Percentiles rank a stretch among this genome's conserved stretches.
Evolutionary conservation across 78 protist genomes (phyloP).

Genomic region (slime mould (Dictyostelium discoideum)): DNA sequence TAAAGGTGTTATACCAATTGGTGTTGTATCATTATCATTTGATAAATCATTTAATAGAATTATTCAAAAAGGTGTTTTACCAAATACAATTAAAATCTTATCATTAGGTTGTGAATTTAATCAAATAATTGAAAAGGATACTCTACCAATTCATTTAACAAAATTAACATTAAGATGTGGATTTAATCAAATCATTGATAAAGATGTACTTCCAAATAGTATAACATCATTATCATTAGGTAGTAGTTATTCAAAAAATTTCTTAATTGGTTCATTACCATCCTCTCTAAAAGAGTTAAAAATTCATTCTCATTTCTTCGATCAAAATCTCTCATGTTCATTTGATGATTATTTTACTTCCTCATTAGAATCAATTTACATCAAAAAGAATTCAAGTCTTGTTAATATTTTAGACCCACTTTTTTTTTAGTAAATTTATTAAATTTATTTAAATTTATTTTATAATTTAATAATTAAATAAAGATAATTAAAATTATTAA

Average conservation of each 20-base stretch:
- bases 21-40: background rate
- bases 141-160: too few species aligned
- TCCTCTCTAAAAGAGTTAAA: background rate
- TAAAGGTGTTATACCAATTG: background rate
- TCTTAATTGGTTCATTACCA: background rate
- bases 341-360: background rate
- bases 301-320: background rate
- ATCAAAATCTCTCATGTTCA: background rate
- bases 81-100: background rate
- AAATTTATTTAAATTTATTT: background rate
- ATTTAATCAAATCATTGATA: background rate
- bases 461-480: too few species aligned
- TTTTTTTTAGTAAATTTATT: background rate
- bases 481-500: too few species aligned
- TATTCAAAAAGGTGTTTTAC: background rate
- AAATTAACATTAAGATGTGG: background rate
- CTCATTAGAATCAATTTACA: background rate
- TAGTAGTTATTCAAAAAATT: too few species aligned
- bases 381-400: background rate
- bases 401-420: background rate
- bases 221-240: background rate
- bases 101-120: background rate
- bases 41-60: background rate
- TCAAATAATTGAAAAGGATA: background rate
- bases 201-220: background rate